Conservation (phyloP, 768 basidiomycete genomes). For the Collybiopsis confluens region DNA sequence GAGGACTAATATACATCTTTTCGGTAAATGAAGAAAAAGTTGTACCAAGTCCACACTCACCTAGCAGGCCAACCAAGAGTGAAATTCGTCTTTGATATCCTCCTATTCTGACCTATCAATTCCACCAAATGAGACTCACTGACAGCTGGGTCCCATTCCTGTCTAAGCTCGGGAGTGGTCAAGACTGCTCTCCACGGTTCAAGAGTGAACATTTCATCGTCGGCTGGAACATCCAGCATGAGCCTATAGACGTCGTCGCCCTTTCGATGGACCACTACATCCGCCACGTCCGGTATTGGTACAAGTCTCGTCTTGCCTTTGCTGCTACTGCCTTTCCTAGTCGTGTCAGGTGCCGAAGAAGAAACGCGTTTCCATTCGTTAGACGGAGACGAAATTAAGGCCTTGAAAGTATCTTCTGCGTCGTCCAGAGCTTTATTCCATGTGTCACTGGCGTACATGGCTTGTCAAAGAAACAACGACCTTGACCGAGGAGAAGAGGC, state of each 20-base stretch:
- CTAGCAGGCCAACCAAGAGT: conserved; percentile 95
- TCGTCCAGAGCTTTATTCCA: conserved; percentile 75
- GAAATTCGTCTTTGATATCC: conserved; percentile 88
- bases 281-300: conserved; percentile 54
- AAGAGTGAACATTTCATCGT: conserved; percentile 59
- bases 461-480: conserved; percentile 1
- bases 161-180: conserved; percentile 79
- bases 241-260: conserved; percentile 81
- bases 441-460: conserved; percentile 71
- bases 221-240: conserved; percentile 69
- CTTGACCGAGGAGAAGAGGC: too few species aligned
- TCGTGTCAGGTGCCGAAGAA: conserved; percentile 27
- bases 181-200: conserved; percentile 81
- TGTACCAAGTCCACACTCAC: conserved; percentile 40
- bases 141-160: conserved; percentile 93
- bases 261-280: conserved; percentile 77
- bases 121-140: conserved; percentile 81
- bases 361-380: conserved; percentile 80
- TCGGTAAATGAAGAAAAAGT: background rate
- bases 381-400: conserved; percentile 67
- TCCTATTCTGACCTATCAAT: conserved; percentile 78
- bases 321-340: conserved; percentile 38
- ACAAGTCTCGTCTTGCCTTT: conserved; percentile 61
- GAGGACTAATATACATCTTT: conserved; percentile 49
- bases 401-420: conserved; percentile 75